Percentiles rank a stretch among this genome's conserved stretches.
phyloP scores from a whole-genome alignment of 768 basidiomycete genomes.

The Boletus tylopilopsis region DNA sequence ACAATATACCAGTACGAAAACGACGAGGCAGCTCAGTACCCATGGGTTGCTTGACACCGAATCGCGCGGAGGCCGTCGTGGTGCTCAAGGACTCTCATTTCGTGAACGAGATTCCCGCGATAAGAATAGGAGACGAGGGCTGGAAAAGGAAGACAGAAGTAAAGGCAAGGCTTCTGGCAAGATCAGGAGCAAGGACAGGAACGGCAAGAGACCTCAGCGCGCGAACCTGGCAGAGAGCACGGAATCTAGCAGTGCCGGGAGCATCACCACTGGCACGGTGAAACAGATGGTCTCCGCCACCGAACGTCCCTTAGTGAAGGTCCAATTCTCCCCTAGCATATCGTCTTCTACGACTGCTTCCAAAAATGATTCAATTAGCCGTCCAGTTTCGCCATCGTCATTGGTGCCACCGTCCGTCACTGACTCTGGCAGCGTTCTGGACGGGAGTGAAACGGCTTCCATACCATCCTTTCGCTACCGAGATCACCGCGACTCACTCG shows the following conservation, averaged over 20 bases:
- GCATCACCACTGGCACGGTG: constrained; percentile 8
- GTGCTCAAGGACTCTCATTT: constrained; percentile 9
- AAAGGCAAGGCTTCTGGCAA: constrained; percentile 25
- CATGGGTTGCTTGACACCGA: constrained; percentile 62
- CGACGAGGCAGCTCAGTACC: constrained; percentile 62
- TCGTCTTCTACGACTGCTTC: constrained; percentile 15
- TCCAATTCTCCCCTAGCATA: constrained; percentile 15
- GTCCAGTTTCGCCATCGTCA: constrained; percentile 22
- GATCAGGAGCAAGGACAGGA: constrained; percentile 30
- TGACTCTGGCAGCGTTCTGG: constrained; percentile 3
- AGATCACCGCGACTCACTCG: constrained; percentile 26
- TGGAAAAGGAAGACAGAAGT: constrained; percentile 18
- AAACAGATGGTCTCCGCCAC: constrained; percentile 9
- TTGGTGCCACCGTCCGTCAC: constrained; percentile 5
- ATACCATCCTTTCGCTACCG: constrained; percentile 8
- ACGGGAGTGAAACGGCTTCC: constrained; percentile 10
- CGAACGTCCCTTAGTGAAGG: constrained; percentile 5
- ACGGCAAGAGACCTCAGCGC: constrained; percentile 27
- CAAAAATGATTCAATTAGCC: constrained; percentile 8
- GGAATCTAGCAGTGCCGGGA: constrained; percentile 32
- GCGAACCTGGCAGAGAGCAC: constrained; percentile 29
- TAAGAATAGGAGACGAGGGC: constrained; percentile 20
- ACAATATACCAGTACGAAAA: constrained; percentile 72
- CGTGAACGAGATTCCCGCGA: constrained; percentile 21
- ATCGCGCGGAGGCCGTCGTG: constrained; percentile 17